Base-by-base conservation (phyloP, 306 rosid species). In the Vigna unguiculata region DNA sequence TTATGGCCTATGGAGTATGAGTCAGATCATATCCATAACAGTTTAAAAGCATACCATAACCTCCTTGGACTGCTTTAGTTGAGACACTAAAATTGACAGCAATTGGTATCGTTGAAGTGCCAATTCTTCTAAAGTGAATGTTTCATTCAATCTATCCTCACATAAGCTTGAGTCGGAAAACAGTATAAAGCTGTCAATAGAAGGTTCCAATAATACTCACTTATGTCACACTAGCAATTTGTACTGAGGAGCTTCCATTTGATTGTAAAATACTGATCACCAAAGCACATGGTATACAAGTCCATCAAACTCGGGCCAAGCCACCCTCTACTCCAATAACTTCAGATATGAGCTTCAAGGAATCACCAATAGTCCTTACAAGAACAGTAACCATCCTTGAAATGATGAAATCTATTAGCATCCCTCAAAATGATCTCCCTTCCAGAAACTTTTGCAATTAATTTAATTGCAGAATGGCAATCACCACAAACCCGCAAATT, bases 401-500 rank as follows among this genome's bases (percentile, higher is more conserved):
- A 91, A 86, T 88, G 91, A 76, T 88, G 96, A 85, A 91, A 88
- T 77, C 91, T 82, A 79, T 91, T 87, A 63, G 91, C 89, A 78
- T 89, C 93, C 88, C 93, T 91, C 79, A 91, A 59, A 54, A 85
- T 83, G 73, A 91, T 91, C 82, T 89, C 93, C 80, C 93, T 87
- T 69, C 87, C 93, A 9, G 92, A 84, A 51, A 91, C 83, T 86
- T 91, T 89, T 34, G 93, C 78, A 12, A 89, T 89, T 80, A 91
- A 74, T 78, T 91, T 89, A 77, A 89, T 89, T 15, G 90, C 89
- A 74, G 93, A 79, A 81, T 89, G 96, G 32, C 93, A 89, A 82
- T 91, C 93, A 25, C 93, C 91, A 81, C 96, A 91, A 62, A 91
- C 93, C 38, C 93, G 89, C 78, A 91, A 87, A 72, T 91, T 91